These are phyloP conservation scores for Paramecium sexaurelia DNA, from an alignment of 73 alveolate species.

Conservation along the genomic window DNA sequence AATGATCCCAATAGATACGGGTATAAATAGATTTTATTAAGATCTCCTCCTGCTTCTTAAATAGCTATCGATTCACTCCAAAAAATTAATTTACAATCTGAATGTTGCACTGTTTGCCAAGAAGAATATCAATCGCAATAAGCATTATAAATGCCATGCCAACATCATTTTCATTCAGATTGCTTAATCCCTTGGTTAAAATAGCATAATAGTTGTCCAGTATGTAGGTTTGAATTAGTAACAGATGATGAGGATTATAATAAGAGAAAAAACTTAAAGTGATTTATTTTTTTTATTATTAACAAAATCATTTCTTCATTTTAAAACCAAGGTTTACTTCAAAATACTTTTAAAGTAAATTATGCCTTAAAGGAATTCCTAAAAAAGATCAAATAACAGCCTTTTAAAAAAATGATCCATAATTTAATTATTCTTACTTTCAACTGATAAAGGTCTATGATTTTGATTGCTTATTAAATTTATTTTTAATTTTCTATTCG, in stretches of 20 bases:
- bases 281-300: slow-evolving; percentile 40
- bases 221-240: slow-evolving; percentile 94
- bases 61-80: slow-evolving; percentile 69
- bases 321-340: not conserved
- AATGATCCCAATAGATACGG: slow-evolving; percentile 87
- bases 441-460: not conserved
- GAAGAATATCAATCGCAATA: slow-evolving; percentile 80
- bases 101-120: slow-evolving; percentile 79
- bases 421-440: not conserved
- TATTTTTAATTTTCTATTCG: not conserved
- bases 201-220: slow-evolving; percentile 94
- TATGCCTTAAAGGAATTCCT: not conserved
- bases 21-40: not conserved
- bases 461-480: not conserved
- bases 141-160: slow-evolving; percentile 83
- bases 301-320: slow-evolving; percentile 1
- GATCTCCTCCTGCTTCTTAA: slow-evolving; percentile 88
- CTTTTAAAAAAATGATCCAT: not conserved
- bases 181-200: slow-evolving; percentile 93
- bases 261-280: slow-evolving; percentile 78
- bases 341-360: not conserved
- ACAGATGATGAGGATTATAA: slow-evolving; percentile 96
- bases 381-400: not conserved
- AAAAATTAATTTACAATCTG: slow-evolving; percentile 67
- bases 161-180: slow-evolving; percentile 82